These are phyloP conservation scores for Neonectria hederae DNA, from an alignment of 2,329 filamentous ascomycete species.

Conservation along the genomic window DNA sequence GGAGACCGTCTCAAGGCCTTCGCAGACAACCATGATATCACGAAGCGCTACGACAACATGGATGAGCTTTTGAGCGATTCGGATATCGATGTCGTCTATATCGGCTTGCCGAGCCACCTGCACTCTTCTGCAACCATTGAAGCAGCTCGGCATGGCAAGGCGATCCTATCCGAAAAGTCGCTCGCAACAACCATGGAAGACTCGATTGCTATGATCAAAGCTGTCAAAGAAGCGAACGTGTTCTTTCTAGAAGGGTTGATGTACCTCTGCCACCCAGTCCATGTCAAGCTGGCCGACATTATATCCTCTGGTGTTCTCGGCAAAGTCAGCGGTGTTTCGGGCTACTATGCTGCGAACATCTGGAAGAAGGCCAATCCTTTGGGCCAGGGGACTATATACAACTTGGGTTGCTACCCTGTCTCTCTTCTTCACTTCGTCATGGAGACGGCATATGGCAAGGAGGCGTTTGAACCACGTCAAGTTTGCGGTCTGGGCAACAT, in stretches of 20 bases:
- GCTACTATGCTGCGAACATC: slow-evolving; percentile 42
- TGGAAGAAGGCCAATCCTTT: slow-evolving; percentile 41
- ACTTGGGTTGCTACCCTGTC: slow-evolving; percentile 43
- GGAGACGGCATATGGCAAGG: slow-evolving; percentile 35
- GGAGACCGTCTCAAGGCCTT: slow-evolving; percentile 36
- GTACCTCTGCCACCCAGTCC: slow-evolving; percentile 41
- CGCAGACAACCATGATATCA: slow-evolving; percentile 38
- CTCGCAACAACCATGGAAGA: slow-evolving; percentile 41
- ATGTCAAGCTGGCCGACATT: slow-evolving; percentile 36
- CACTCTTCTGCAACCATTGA: slow-evolving; percentile 40
- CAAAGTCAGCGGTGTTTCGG: slow-evolving; percentile 34
- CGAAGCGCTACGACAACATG: slow-evolving; percentile 30
- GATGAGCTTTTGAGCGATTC: slow-evolving; percentile 37
- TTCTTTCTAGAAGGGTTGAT: slow-evolving; percentile 44
- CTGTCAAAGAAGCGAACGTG: slow-evolving; percentile 32
- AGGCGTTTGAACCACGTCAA: slow-evolving; percentile 30
- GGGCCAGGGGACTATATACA: slow-evolving; percentile 44
- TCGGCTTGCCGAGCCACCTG: slow-evolving; percentile 42
- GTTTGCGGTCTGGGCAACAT: slow-evolving; percentile 38
- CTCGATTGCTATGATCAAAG: slow-evolving; percentile 35
- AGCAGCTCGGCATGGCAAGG: slow-evolving; percentile 36
- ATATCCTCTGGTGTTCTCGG: slow-evolving; percentile 36
- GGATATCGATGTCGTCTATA: slow-evolving; percentile 41
- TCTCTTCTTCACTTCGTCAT: slow-evolving; percentile 41
- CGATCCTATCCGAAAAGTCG: slow-evolving; percentile 43